Percentiles rank a stretch among this genome's conserved stretches.
Conservation (phyloP, 176 grass and related monocot species). For the Secale cereale region DNA sequence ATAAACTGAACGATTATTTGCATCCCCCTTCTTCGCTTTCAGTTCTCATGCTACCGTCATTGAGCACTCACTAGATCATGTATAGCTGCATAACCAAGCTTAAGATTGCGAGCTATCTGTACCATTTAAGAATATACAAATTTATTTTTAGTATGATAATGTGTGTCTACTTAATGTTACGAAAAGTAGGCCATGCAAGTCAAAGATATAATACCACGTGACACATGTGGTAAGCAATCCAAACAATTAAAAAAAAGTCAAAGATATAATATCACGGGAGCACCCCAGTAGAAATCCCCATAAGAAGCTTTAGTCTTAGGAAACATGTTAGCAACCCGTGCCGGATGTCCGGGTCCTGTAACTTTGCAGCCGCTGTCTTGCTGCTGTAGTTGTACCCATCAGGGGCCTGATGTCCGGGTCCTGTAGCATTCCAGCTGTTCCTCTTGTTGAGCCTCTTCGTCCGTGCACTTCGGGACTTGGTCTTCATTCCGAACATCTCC, state of each 20-base stretch:
- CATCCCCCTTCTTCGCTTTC: not conserved
- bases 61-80: not conserved
- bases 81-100: constrained; percentile 1
- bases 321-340: not conserved
- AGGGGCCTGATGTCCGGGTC: too few relatives aligned
- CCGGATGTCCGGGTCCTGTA: too few relatives aligned
- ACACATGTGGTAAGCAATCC: too few relatives aligned
- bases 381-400: too few relatives aligned
- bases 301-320: not conserved
- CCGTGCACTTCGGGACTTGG: too few relatives aligned
- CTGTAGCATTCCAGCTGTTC: too few relatives aligned
- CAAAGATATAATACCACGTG: not conserved
- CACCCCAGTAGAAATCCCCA: not conserved
- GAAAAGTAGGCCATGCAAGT: not conserved
- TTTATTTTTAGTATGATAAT: constrained; percentile 10
- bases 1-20: constrained; percentile 15
- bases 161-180: not conserved
- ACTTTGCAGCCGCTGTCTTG: too few relatives aligned
- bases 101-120: not conserved
- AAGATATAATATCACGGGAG: not conserved
- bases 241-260: not conserved
- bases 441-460: too few relatives aligned
- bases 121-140: not conserved
- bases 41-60: not conserved
- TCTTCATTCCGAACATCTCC: too few relatives aligned